Base-by-base conservation (phyloP, 441 rosid species). In the Pelargonium citronellum region DNA sequence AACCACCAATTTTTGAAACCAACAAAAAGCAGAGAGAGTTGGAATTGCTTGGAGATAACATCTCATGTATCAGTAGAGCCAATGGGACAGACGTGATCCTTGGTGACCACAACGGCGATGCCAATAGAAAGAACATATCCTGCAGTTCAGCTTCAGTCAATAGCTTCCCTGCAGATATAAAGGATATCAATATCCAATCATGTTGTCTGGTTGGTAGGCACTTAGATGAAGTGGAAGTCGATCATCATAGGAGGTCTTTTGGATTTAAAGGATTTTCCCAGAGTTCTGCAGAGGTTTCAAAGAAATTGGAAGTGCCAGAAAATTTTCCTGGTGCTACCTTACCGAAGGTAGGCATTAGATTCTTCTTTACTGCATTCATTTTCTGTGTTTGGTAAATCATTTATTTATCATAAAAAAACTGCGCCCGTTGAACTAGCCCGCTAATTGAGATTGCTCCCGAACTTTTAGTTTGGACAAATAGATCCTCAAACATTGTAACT, bases 41-140 rank as follows among this genome's bases (percentile, higher is more conserved):
- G 4, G 78, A 74, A 34, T 68, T 69, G 60, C 66, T 63, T 68
- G 78, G 74, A 15, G 84, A 78, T 73, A 74, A 71, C 41, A 69
- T 69, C n/a, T 76, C 79, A 39, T 81, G 70, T 37, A 61, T 78
- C 47, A 74, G 74, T 69, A 66, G 67, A 27, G 67, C 44, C 7
- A 47, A 47, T 60, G 66, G 73, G 39, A 70, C 71, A 9, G 64
- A 69, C 27, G 10, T 67, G 69, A 69, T 70, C 67, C 67, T 27
- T 61, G 64, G 37, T 70, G 69, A 69, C 65, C 30, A 19, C 15
- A 39, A 46, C 5, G 15, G 68, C 57, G 64, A 67, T 15, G 68
- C 57, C 49, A 76, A 74, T 20, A 51, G 62, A 64, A 74, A 76
- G 68, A 65, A 67, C 70, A 22, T 27, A 39, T 74, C 76, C 15